Evolutionary conservation across 352 stramenopile species (phyloP).

Genomic region (Phytophthora crassamura): DNA sequence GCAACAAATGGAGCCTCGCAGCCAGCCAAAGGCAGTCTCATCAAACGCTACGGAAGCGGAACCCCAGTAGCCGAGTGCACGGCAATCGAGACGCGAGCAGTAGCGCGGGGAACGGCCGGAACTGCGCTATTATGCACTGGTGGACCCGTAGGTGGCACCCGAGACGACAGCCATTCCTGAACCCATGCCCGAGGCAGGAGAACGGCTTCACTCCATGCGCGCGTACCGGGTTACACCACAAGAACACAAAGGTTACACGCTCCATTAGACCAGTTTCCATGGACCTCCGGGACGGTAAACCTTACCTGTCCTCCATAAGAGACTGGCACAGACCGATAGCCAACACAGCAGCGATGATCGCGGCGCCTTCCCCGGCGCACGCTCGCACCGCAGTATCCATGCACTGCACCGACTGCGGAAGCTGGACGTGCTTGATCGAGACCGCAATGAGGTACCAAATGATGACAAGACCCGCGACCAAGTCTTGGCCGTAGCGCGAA

Average conservation of each 20-base stretch:
- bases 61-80: slow-evolving; percentile 32
- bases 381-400: slow-evolving; percentile 66
- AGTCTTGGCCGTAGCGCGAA: slow-evolving; percentile 67
- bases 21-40: not conserved
- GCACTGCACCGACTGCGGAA: slow-evolving; percentile 50
- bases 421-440: slow-evolving; percentile 55
- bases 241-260: slow-evolving; percentile 18
- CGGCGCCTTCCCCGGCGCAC: slow-evolving; percentile 65
- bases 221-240: slow-evolving; percentile 9
- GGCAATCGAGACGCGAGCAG: slow-evolving; percentile 42
- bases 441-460: slow-evolving; percentile 81
- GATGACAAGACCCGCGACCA: slow-evolving; percentile 61
- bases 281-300: slow-evolving; percentile 2
- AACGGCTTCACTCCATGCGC: slow-evolving; percentile 52
- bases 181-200: slow-evolving; percentile 43
- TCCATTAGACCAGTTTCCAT: slow-evolving; percentile 4
- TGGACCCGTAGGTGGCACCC: slow-evolving; percentile 42
- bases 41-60: slow-evolving; percentile 28
- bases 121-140: slow-evolving; percentile 46
- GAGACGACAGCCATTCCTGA: slow-evolving; percentile 44
- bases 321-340: slow-evolving; percentile 58
- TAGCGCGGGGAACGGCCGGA: slow-evolving; percentile 37
- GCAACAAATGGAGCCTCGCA: slow-evolving; percentile 1
- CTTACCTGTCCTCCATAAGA: slow-evolving; percentile 71
- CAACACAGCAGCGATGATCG: slow-evolving; percentile 62